phyloP scores from a whole-genome alignment of 2,329 filamentous ascomycete genomes.

The Tolypocladium cylindrosporum region DNA sequence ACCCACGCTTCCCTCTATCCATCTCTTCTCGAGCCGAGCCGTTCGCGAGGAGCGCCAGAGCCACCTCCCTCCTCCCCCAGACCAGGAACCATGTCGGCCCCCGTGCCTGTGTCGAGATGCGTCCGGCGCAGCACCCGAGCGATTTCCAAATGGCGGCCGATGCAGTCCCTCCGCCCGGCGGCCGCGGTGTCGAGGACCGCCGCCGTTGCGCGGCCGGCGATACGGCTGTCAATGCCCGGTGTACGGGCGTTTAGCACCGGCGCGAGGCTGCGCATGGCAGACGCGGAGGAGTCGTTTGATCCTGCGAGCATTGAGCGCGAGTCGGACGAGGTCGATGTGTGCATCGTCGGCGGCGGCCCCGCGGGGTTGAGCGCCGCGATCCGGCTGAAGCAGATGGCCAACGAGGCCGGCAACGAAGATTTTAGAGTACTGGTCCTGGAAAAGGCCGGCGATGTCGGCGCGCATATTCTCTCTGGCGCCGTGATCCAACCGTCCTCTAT shows the following conservation, averaged over 20 bases:
- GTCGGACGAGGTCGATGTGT: conserved; percentile 88
- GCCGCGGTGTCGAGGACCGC: conserved; percentile 11
- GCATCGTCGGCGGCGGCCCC: conserved; percentile 93
- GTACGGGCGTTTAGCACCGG: conserved; percentile 27
- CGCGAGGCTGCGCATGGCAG: conserved; percentile 13
- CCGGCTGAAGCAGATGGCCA: conserved; percentile 88
- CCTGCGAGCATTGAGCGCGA: conserved; percentile 68
- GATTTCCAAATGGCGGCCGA: conserved; percentile 17
- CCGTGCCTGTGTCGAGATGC: conserved; percentile 27
- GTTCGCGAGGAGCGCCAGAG: neutral
- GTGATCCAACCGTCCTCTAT: conserved; percentile 85
- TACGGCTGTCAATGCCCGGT: conserved; percentile 10
- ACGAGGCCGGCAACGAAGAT: conserved; percentile 88
- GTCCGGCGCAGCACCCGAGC: conserved; percentile 26
- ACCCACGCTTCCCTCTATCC: neutral
- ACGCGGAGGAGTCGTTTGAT: conserved; percentile 50
- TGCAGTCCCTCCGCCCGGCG: conserved; percentile 11
- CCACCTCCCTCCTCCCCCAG: neutral
- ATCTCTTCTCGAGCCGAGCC: neutral
- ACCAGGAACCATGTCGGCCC: conserved; percentile 22
- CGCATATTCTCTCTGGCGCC: conserved; percentile 91
- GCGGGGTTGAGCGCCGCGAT: conserved; percentile 90
- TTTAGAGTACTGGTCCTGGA: conserved; percentile 89
- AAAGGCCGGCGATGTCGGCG: conserved; percentile 90
- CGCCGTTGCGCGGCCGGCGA: conserved; percentile 8